Conservation (phyloP, 345 rosid genomes). For the Kandelia obovata region DNA sequence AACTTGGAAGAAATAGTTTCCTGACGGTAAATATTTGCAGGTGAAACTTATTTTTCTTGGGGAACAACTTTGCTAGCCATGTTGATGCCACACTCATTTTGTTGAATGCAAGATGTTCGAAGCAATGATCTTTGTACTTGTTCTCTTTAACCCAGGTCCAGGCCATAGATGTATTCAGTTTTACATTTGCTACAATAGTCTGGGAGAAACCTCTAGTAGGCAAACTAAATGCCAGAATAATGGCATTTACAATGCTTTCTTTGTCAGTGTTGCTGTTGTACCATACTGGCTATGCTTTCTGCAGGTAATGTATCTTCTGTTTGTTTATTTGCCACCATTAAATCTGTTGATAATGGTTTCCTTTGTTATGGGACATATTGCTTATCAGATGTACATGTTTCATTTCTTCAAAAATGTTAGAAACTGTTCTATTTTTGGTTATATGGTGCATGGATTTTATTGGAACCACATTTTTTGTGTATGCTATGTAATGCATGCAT, state of each 20-base stretch:
- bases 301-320: conserved; percentile 38
- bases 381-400: too few relatives aligned
- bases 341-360: too few relatives aligned
- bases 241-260: conserved; percentile 57
- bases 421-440: too few relatives aligned
- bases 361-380: too few relatives aligned
- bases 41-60: conserved; percentile 61
- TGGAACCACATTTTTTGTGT: too few relatives aligned
- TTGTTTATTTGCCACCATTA: neutral
- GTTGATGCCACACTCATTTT: conserved; percentile 11
- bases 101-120: neutral
- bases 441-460: too few relatives aligned
- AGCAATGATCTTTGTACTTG: neutral
- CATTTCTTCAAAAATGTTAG: too few relatives aligned
- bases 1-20: conserved; percentile 1
- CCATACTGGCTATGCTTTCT: conserved; percentile 65
- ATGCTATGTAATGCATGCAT: too few relatives aligned
- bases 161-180: conserved; percentile 61
- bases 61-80: conserved; percentile 61
- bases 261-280: conserved; percentile 51
- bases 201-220: conserved; percentile 51
- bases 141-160: conserved; percentile 43
- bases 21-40: conserved; percentile 31
- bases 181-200: conserved; percentile 68
- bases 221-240: conserved; percentile 58